These are phyloP conservation scores for Candida vartiovaarae DNA, from an alignment of 805 yeast genomes.

Conservation along the genomic window DNA sequence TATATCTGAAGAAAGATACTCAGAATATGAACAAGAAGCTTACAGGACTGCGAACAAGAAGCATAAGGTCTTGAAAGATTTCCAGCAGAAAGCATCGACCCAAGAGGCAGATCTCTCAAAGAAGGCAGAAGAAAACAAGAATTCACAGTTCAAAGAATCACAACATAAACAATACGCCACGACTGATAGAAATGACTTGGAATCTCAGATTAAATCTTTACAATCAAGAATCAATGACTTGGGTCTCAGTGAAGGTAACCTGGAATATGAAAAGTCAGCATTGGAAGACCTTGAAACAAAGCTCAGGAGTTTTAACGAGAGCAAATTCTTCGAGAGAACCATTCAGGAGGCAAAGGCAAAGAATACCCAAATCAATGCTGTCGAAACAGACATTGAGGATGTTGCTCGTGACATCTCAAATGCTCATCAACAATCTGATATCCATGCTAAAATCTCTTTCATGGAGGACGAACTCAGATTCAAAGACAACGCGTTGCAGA, in stretches of 20 bases:
- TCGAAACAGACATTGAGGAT: conserved; percentile 45
- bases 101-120: conserved; percentile 15
- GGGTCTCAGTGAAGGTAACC: conserved; percentile 36
- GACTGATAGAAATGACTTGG: conserved; percentile 33
- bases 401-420: conserved; percentile 42
- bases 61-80: conserved; percentile 7
- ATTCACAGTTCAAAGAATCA: conserved; percentile 34
- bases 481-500: conserved; percentile 25
- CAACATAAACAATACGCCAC: conserved; percentile 36
- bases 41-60: conserved; percentile 1
- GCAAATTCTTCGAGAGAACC: conserved; percentile 24
- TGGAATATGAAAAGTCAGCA: conserved; percentile 38
- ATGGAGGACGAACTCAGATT: conserved; percentile 32
- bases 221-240: conserved; percentile 32
- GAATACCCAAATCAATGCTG: conserved; percentile 28
- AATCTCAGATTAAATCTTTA: conserved; percentile 30
- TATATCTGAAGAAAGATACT: background rate
- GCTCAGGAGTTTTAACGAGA: conserved; percentile 25
- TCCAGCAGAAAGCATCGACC: conserved; percentile 6
- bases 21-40: conserved; percentile 1
- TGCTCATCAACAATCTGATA: conserved; percentile 52
- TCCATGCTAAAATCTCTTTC: conserved; percentile 45
- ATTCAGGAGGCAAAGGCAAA: conserved; percentile 30
- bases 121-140: conserved; percentile 15
- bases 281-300: conserved; percentile 33